Evolutionary conservation across 2,329 filamentous ascomycete genomes (phyloP), one percentile per base, ranked within the genome.

Genomic region (Trichoderma brevicompactum): DNA sequence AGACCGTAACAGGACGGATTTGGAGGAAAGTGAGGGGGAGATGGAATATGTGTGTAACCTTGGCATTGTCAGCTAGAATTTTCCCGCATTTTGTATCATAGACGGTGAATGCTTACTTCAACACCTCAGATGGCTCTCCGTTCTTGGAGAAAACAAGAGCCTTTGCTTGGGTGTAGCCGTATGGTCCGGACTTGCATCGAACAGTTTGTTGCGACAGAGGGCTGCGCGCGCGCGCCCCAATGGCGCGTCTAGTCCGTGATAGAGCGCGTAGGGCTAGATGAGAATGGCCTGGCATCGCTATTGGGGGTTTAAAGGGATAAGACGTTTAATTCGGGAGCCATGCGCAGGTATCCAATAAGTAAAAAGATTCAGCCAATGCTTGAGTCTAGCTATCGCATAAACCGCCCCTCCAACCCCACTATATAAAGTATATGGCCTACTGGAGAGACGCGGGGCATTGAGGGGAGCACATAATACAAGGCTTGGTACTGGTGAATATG

Each of bases 111-210:
- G 69, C 81, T 53, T 75, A 88, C 87, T 79, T 84, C 38, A 91
- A 76, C 2, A 92, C 90, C 70, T 92, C 87, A 48, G 83, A 82
- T 0, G 92, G 92, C 75, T 94, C 90, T 74, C 92, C 92, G 74
- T 89, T 87, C 67, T 89, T 83, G 46, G 86, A 86, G 77, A 92
- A 92, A 53, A 91, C 87, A 69, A 95, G 86, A n/a, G 89, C 86
- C 80, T 93, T 94, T 69, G 91, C 89, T 78, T 94, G 91, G 48
- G 90, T 92, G 79, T 95, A 95, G 72, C 92, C 92, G 75, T 92
- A 94, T 0, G 86, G 85, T 0, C 84, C 85, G 4, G 85, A 87
- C 73, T 85, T 86, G 75, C 75, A 74, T 50, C 85, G 82, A 61
- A 78, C 74, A 17, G 75, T 68, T 49, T 69, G 69, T 60, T 58